These are phyloP conservation scores for Cucumis cinereus DNA, from an alignment of 306 rosid species.

Conservation along the genomic window DNA sequence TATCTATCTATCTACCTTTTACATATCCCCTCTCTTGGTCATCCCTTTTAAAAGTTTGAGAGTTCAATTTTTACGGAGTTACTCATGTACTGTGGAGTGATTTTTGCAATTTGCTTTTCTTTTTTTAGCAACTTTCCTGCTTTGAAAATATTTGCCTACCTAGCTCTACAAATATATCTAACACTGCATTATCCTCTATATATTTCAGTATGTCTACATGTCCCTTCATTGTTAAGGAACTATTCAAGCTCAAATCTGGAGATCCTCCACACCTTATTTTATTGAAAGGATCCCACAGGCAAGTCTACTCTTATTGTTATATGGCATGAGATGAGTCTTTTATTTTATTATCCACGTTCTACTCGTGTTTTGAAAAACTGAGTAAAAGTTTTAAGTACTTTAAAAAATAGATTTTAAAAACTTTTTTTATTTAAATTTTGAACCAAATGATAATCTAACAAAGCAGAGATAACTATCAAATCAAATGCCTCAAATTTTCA, in stretches of 20 bases:
- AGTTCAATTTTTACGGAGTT: too few relatives aligned
- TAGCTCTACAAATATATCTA: background rate
- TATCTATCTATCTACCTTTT: too few relatives aligned
- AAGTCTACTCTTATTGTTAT: constrained; percentile 19
- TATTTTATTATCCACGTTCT: too few relatives aligned
- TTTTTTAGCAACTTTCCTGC: too few relatives aligned
- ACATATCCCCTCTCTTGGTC: too few relatives aligned
- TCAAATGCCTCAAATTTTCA: background rate
- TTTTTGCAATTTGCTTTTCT: background rate
- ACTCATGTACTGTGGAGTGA: background rate
- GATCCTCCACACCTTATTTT: constrained; percentile 56
- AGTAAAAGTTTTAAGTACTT: too few relatives aligned
- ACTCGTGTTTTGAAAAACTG: too few relatives aligned
- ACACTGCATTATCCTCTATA: background rate
- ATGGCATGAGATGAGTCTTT: background rate
- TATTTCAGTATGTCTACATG: constrained; percentile 52
- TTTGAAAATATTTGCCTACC: background rate
- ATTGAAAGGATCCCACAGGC: constrained; percentile 40
- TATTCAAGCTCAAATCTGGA: constrained; percentile 41
- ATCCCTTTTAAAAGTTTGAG: too few relatives aligned
- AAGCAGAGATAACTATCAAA: too few relatives aligned
- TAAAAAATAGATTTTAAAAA: too few relatives aligned
- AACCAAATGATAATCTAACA: too few relatives aligned
- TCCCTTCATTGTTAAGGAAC: constrained; percentile 46
- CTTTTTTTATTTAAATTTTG: too few relatives aligned